phyloP scores from a whole-genome alignment of 305 asterid species.

The Petunia hybrid region DNA sequence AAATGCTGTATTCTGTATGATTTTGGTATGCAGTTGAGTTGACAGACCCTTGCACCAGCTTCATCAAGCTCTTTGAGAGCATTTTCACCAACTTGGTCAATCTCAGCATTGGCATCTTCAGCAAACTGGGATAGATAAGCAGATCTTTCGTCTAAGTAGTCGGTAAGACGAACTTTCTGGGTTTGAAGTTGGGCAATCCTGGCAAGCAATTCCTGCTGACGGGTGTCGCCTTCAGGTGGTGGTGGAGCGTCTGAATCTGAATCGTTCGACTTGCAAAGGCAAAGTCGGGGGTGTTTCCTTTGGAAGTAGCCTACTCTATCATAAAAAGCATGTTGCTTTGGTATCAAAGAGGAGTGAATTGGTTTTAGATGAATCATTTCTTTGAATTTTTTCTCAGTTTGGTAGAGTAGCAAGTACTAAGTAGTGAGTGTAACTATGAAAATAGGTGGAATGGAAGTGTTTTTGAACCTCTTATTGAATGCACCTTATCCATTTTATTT shows the following conservation, averaged over 20 bases:
- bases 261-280: constrained; percentile 54
- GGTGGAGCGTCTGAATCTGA: constrained; percentile 55
- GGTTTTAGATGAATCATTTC: constrained; percentile 69
- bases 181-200: constrained; percentile 86
- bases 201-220: constrained; percentile 83
- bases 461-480: constrained; percentile 52
- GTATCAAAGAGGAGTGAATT: constrained; percentile 64
- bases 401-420: background rate
- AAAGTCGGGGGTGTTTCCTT: constrained; percentile 47
- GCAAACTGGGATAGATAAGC: constrained; percentile 80
- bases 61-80: constrained; percentile 88
- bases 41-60: constrained; percentile 76
- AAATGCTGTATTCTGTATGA: constrained; percentile 11
- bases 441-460: constrained; percentile 30
- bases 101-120: constrained; percentile 89
- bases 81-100: constrained; percentile 86
- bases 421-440: background rate
- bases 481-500: constrained; percentile 37
- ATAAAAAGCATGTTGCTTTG: constrained; percentile 44
- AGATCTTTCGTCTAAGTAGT: constrained; percentile 86
- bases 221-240: constrained; percentile 65
- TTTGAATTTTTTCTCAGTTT: background rate
- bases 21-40: background rate
- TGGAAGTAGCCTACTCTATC: constrained; percentile 45
- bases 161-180: constrained; percentile 82